Evolutionary conservation across 2,329 filamentous ascomycete genomes (phyloP).

Genomic region (Verticillium dahliae): DNA sequence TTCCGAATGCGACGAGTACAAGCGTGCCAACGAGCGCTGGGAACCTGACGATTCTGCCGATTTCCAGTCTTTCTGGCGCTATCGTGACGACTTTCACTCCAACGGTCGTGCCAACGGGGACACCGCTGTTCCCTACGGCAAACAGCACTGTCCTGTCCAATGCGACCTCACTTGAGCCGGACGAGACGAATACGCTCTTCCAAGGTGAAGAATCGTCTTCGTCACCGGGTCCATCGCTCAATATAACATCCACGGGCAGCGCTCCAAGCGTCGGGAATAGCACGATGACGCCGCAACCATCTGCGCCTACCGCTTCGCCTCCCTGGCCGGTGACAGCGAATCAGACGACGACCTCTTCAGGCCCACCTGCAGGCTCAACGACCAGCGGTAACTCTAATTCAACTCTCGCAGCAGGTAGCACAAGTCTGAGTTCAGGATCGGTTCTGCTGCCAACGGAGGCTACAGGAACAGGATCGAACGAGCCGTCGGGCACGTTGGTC

Average conservation of each 20-base stretch:
- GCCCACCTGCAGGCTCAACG: neutral
- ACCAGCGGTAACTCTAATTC: neutral
- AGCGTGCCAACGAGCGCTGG: neutral
- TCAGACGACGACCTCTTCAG: neutral
- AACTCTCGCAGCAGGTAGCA: neutral
- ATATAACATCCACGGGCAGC: neutral
- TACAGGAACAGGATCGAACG: neutral
- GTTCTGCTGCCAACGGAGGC: neutral
- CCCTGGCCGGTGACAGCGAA: neutral
- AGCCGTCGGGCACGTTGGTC: neutral
- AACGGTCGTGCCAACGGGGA: neutral
- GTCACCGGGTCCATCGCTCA: neutral
- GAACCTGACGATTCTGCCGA: neutral
- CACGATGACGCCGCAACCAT: neutral
- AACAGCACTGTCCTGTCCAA: neutral
- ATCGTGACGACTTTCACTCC: neutral
- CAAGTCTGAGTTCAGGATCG: neutral
- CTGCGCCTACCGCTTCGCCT: neutral
- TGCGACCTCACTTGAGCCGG: neutral
- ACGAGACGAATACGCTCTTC: neutral
- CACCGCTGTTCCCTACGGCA: neutral
- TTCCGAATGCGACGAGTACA: neutral
- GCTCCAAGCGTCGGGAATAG: neutral
- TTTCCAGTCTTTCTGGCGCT: neutral
- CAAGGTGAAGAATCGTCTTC: neutral